Conservation (phyloP, 2,329 filamentous ascomycete species). For the Hymenoscyphus fructigenus region DNA sequence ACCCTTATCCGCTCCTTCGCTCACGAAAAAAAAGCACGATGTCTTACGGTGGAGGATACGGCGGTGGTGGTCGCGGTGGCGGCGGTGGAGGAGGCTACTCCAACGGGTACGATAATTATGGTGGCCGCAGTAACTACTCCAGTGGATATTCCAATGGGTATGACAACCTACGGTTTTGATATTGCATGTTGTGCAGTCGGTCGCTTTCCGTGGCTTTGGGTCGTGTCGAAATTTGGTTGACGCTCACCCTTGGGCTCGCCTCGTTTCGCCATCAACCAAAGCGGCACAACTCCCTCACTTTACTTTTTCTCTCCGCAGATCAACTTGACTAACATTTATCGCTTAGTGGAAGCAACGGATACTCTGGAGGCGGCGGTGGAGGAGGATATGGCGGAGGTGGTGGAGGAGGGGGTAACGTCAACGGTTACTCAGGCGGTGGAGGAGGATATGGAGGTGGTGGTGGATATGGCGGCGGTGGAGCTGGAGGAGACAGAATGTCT, state of each 20-base stretch:
- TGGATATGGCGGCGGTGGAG: constrained; percentile 51
- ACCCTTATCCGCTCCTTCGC: constrained; percentile 21
- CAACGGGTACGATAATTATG: constrained; percentile 54
- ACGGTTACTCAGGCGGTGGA: constrained; percentile 36
- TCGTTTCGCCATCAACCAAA: constrained; percentile 19
- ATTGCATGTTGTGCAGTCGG: constrained; percentile 36
- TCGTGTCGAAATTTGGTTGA: constrained; percentile 31
- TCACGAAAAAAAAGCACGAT: constrained; percentile 46
- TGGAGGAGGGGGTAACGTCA: constrained; percentile 41
- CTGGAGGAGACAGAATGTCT: constrained; percentile 90
- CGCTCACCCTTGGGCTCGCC: constrained; percentile 19
- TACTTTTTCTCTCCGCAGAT: constrained; percentile 14
- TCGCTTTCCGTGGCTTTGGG: constrained; percentile 32
- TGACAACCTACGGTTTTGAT: constrained; percentile 40
- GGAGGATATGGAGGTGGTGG: constrained; percentile 36
- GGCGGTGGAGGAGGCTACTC: constrained; percentile 49
- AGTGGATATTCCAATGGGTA: constrained; percentile 53
- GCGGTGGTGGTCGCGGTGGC: constrained; percentile 44
- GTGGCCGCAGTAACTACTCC: constrained; percentile 44
- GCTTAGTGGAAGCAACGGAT: constrained; percentile 50
- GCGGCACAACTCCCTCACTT: constrained; percentile 27
- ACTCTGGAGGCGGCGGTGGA: constrained; percentile 43
- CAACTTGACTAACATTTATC: constrained; percentile 39
- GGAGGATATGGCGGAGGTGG: constrained; percentile 48
- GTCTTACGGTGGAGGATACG: constrained; percentile 63